phyloP scores from a whole-genome alignment of 192 early-diverging fungal genomes.

The Mortierella hygrophila region DNA sequence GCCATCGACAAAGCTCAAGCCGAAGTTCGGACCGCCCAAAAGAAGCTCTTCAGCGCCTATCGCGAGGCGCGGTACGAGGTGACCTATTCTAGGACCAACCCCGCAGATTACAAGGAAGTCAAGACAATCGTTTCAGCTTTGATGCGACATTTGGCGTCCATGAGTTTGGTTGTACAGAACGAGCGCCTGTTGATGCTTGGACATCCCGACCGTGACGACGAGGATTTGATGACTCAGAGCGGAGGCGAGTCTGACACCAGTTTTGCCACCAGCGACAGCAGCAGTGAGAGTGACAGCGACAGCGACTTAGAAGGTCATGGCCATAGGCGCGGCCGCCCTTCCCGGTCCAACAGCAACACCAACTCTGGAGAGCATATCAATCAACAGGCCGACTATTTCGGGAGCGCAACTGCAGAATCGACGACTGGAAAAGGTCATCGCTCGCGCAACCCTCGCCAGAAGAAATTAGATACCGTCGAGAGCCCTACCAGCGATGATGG shows the following conservation, averaged over 20 bases:
- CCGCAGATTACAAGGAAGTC: conserved; percentile 52
- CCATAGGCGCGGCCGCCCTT: not conserved
- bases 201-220: conserved; percentile 34
- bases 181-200: conserved; percentile 50
- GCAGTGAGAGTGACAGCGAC: conserved; percentile 9
- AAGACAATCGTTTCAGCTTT: conserved; percentile 35
- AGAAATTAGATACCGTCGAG: not conserved
- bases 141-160: conserved; percentile 52
- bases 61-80: conserved; percentile 52
- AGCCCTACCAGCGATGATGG: conserved; percentile 33
- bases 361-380: conserved; percentile 10
- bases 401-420: conserved; percentile 14
- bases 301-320: not conserved
- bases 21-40: conserved; percentile 44
- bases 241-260: conserved; percentile 12
- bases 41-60: conserved; percentile 48
- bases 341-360: not conserved
- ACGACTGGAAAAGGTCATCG: conserved; percentile 2
- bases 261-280: not conserved
- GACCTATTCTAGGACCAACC: conserved; percentile 44
- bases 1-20: conserved; percentile 45
- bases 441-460: not conserved
- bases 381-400: conserved; percentile 30
- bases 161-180: conserved; percentile 54
- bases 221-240: conserved; percentile 41